phyloP scores from a whole-genome alignment of 1,139 yeast genomes.

The Saccharomyces hybrid region DNA sequence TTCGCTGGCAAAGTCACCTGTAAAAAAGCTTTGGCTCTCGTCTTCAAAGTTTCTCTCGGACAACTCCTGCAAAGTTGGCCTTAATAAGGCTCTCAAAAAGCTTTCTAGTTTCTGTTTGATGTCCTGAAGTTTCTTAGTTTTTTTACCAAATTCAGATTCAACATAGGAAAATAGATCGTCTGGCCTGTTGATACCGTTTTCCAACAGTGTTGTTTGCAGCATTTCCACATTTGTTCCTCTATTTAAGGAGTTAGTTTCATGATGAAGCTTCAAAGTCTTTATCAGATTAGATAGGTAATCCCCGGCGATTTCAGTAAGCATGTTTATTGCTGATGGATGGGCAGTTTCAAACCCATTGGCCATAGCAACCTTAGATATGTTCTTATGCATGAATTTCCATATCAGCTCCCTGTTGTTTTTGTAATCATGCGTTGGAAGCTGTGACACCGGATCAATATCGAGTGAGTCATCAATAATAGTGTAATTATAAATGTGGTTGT shows the following conservation, averaged over 20 bases:
- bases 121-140: constrained; percentile 60
- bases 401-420: constrained; percentile 50
- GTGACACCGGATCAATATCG: constrained; percentile 75
- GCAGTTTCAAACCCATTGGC: constrained; percentile 87
- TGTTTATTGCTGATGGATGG: constrained; percentile 68
- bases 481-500: constrained; percentile 20
- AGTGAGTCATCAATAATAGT: constrained; percentile 43
- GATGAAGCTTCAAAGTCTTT: constrained; percentile 58
- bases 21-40: constrained; percentile 85
- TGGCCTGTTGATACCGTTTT: constrained; percentile 79
- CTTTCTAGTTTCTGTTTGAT: constrained; percentile 59
- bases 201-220: constrained; percentile 56
- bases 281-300: constrained; percentile 70
- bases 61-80: constrained; percentile 73
- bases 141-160: constrained; percentile 64
- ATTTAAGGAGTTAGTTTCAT: constrained; percentile 53
- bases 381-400: constrained; percentile 56
- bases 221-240: constrained; percentile 40
- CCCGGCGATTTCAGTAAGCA: constrained; percentile 78
- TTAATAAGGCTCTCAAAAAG: constrained; percentile 68
- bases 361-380: constrained; percentile 77
- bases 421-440: constrained; percentile 55
- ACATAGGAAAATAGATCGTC: constrained; percentile 69
- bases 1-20: constrained; percentile 90
- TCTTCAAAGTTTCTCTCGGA: constrained; percentile 78